A percentile compares a stretch with the other conserved stretches of the same genome.
These are phyloP conservation scores for Trypanosoma cruzi DNA, from an alignment of 208 protist species.

Conservation along the genomic window DNA sequence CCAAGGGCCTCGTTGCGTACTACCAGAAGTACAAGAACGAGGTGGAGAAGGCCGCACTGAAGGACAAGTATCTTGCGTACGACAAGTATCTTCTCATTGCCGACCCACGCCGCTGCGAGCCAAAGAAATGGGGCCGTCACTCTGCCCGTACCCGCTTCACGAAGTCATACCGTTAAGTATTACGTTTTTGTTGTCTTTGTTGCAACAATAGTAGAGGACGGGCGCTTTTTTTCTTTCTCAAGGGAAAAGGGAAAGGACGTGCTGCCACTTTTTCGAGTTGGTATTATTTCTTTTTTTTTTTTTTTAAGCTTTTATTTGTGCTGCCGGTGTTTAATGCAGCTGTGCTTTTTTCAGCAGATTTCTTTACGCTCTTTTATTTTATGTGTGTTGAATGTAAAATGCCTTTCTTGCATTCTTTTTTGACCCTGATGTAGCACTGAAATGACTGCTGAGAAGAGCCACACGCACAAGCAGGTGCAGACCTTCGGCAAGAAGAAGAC, in stretches of 20 bases:
- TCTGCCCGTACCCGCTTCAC: slow-evolving; percentile 99
- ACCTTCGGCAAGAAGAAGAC: slow-evolving; percentile 99
- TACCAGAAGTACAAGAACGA: slow-evolving; percentile 99
- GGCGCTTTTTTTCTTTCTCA: neutral
- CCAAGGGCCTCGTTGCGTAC: slow-evolving; percentile 99
- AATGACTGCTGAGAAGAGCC: slow-evolving; percentile 72
- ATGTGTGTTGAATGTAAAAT: slow-evolving; percentile 2
- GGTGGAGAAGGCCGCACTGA: slow-evolving; percentile 98
- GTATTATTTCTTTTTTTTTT: slow-evolving; percentile 18
- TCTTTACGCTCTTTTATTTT: slow-evolving; percentile 5
- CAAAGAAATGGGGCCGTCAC: slow-evolving; percentile 99
- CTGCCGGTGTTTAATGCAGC: neutral
- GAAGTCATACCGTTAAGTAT: slow-evolving; percentile 60
- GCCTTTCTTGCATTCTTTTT: slow-evolving; percentile 16
- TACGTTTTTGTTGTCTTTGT: neutral
- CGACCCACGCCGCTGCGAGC: slow-evolving; percentile 99
- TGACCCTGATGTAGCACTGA: slow-evolving; percentile 22
- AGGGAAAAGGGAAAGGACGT: neutral
- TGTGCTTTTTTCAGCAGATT: neutral
- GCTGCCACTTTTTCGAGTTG: slow-evolving; percentile 25
- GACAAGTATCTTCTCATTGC: slow-evolving; percentile 99
- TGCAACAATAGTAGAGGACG: neutral
- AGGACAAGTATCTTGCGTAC: slow-evolving; percentile 96
- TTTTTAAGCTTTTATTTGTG: slow-evolving; percentile 13
- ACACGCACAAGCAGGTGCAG: slow-evolving; percentile 90